Conservation (phyloP, 306 rosid genomes). For the Prosopis cineraria region DNA sequence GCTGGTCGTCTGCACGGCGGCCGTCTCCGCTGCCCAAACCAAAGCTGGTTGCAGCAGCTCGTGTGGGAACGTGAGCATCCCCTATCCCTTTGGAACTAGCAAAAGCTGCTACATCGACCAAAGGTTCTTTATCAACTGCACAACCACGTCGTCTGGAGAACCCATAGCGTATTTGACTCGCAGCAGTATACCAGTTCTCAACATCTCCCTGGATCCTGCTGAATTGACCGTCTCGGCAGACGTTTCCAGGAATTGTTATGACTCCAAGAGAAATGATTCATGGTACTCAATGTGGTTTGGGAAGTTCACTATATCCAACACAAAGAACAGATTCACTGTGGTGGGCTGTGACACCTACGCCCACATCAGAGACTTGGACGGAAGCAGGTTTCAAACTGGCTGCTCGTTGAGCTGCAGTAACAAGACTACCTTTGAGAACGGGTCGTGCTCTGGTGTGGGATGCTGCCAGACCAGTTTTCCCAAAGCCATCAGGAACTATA, state of each 20-base stretch:
- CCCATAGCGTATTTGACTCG: neutral
- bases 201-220: neutral
- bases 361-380: neutral
- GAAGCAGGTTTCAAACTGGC: neutral
- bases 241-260: neutral
- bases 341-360: neutral
- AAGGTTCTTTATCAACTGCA: neutral
- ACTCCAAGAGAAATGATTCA: accelerated
- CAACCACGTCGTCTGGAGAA: no score
- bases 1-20: neutral
- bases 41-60: neutral
- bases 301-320: neutral
- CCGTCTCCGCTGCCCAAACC: neutral
- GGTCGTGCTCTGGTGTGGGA: neutral
- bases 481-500: neutral
- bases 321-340: neutral
- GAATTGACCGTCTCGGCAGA: neutral
- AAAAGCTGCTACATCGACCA: neutral
- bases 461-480: constrained; percentile 13
- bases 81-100: constrained; percentile 29
- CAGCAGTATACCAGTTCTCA: neutral
- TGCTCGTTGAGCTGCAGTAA: neutral
- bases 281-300: neutral
- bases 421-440: neutral
- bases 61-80: constrained; percentile 4